Percentiles rank a stretch among this genome's conserved stretches.
These are phyloP conservation scores for Mycena filopes DNA, from an alignment of 768 basidiomycete species.

Conservation along the genomic window DNA sequence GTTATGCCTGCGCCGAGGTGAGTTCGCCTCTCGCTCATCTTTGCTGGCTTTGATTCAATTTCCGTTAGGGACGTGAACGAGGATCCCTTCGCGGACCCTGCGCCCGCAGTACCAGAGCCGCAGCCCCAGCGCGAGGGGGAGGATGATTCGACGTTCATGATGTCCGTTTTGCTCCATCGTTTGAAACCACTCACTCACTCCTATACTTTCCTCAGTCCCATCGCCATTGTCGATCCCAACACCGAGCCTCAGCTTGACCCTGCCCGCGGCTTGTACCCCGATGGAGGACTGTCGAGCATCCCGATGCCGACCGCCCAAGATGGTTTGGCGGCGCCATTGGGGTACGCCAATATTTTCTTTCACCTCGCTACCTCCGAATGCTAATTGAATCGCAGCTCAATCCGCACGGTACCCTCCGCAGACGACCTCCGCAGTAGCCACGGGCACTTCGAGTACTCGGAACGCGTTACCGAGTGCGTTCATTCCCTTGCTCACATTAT, in stretches of 20 bases:
- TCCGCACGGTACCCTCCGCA: conserved; percentile 18
- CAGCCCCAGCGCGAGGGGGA: not conserved
- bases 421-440: conserved; percentile 18
- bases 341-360: conserved; percentile 3
- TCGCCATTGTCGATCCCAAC: conserved; percentile 1
- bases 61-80: not conserved
- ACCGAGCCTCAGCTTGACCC: too few species aligned
- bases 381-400: conserved; percentile 10
- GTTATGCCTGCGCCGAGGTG: conserved; percentile 2
- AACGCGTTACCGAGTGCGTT: conserved; percentile 20
- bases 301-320: conserved; percentile 36
- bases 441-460: conserved; percentile 1
- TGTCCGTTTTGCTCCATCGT: not conserved
- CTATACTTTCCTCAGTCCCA: conserved; percentile 5
- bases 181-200: too few species aligned
- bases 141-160: conserved; percentile 9
- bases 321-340: conserved; percentile 2
- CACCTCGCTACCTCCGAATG: not conserved
- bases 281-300: conserved; percentile 37
- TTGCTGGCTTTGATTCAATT: too few species aligned
- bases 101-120: not conserved
- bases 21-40: not conserved
- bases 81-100: conserved; percentile 27
- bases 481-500: not conserved
- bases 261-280: not conserved